These are phyloP conservation scores for Rozella allomycis DNA, from an alignment of 371 early-diverging fungal species.

Conservation along the genomic window DNA sequence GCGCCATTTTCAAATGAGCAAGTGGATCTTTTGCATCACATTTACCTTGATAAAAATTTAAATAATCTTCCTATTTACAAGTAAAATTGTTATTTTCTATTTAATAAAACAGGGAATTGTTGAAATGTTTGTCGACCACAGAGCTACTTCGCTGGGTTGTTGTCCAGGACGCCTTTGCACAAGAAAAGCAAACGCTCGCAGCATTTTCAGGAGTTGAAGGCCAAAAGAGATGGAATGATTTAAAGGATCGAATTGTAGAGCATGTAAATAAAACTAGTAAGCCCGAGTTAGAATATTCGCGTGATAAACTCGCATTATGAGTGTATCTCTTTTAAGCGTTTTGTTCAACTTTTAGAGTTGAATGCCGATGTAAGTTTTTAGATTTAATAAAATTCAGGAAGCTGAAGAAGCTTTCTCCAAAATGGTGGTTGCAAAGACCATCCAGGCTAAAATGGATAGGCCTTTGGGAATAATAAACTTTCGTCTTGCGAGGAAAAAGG, in stretches of 20 bases:
- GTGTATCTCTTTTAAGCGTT: slow-evolving; percentile 51
- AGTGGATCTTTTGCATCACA: slow-evolving; percentile 64
- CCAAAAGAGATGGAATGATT: slow-evolving; percentile 47
- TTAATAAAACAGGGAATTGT: slow-evolving; percentile 32
- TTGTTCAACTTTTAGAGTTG: slow-evolving; percentile 53
- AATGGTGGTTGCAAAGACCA: slow-evolving; percentile 75
- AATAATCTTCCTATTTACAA: slow-evolving; percentile 42
- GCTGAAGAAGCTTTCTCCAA: slow-evolving; percentile 73
- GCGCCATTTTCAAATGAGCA: slow-evolving; percentile 92
- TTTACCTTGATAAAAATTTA: slow-evolving; percentile 50
- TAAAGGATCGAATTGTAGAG: slow-evolving; percentile 83
- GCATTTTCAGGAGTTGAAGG: no score
- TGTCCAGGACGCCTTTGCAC: slow-evolving; percentile 63
- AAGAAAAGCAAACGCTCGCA: slow-evolving; percentile 34
- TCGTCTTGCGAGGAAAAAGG: slow-evolving; percentile 46
- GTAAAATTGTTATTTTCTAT: slow-evolving; percentile 18
- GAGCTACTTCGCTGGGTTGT: slow-evolving; percentile 86
- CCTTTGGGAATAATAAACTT: slow-evolving; percentile 73
- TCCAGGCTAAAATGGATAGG: slow-evolving; percentile 84
- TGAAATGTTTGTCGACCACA: slow-evolving; percentile 62
- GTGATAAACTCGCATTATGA: slow-evolving; percentile 87
- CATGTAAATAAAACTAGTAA: slow-evolving; percentile 32
- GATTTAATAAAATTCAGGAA: slow-evolving; percentile 22
- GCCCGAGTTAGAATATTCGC: slow-evolving; percentile 47
- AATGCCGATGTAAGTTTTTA: slow-evolving; percentile 15